Evolutionary conservation across 2,329 filamentous ascomycete genomes (phyloP).

Genomic region (Pezicula carpinea): DNA sequence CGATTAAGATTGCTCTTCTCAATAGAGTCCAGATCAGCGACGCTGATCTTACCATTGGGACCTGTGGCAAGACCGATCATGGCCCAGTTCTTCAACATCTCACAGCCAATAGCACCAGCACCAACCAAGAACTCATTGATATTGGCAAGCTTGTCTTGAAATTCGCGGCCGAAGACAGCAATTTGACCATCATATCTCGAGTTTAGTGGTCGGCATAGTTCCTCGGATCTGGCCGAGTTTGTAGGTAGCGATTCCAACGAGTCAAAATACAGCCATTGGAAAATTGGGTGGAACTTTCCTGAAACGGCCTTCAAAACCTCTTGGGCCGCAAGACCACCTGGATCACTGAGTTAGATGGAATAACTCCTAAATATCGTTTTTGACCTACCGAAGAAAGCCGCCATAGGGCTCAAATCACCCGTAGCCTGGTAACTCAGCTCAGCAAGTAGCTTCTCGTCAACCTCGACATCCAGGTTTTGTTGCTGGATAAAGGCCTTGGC

Average conservation of each 20-base stretch:
- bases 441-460: conserved; percentile 87
- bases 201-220: conserved; percentile 79
- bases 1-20: conserved; percentile 98
- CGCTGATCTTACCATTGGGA: conserved; percentile 79
- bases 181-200: conserved; percentile 96
- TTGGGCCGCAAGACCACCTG: conserved; percentile 74
- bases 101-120: conserved; percentile 94
- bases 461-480: conserved; percentile 73
- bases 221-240: conserved; percentile 70
- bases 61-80: conserved; percentile 95
- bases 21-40: conserved; percentile 98
- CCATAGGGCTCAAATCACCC: conserved; percentile 87
- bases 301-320: conserved; percentile 96
- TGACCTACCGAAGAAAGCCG: conserved; percentile 74
- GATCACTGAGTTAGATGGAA: too few relatives aligned
- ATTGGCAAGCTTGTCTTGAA: conserved; percentile 89
- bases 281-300: conserved; percentile 93
- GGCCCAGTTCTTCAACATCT: conserved; percentile 99
- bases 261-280: conserved; percentile 96
- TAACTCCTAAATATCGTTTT: too few relatives aligned
- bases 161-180: conserved; percentile 89
- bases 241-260: conserved; percentile 91
- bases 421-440: conserved; percentile 93
- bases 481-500: conserved; percentile 70
- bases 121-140: conserved; percentile 92